Evolutionary conservation across 169 alveolate genomes (phyloP), one percentile per base, ranked within the genome.

Genomic region (Ichthyophthirius multifiliis): DNA sequence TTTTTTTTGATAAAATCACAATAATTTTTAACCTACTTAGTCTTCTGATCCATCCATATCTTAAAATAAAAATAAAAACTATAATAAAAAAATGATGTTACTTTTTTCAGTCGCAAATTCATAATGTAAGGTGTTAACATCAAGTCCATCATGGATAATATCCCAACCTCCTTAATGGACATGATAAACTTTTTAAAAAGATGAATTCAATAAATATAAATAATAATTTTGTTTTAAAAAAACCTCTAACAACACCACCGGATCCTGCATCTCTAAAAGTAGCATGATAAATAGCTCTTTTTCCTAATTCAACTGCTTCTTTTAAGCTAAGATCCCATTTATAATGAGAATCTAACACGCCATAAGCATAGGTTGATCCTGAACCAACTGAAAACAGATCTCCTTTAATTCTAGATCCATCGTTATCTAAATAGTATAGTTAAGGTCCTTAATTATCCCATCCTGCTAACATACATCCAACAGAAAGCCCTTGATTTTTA

Each of bases 211-310:
- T 4, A n/a, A 2, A 5, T 3, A 46, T 12, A 13, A n/a, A 55
- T 20, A 5, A 27, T 27, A 27, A 55, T 5, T n/a, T n/a, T n/a
- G n/a, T n/a, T n/a, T n/a, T n/a, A n/a, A 6, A 27, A 16, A 7
- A 62, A 76, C 83, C 62, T 88, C 99, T 95, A 67, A 97, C 99
- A 79, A 94, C 97, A 63, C 99, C 99, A 34, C 99, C 99, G 23
- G 99, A 97, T 76, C 97, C 99, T 35, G 99, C 99, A 87, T 99
- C 99, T 85, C 99, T 95, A 85, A 97, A 98, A 15, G 99, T 98
- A 6, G 99, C 99, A 76, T 96, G 99, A 82, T 97, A 97, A 83
- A 99, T 99, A 20, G 99, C 99, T 75, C 99, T 94, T 43, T 95
- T 95, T 48, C 99, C 77, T 27, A 99, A 95, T 74, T 97, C 99